phyloP scores from a whole-genome alignment of 139 green algal species.

The Coccomyxa sp. region DNA sequence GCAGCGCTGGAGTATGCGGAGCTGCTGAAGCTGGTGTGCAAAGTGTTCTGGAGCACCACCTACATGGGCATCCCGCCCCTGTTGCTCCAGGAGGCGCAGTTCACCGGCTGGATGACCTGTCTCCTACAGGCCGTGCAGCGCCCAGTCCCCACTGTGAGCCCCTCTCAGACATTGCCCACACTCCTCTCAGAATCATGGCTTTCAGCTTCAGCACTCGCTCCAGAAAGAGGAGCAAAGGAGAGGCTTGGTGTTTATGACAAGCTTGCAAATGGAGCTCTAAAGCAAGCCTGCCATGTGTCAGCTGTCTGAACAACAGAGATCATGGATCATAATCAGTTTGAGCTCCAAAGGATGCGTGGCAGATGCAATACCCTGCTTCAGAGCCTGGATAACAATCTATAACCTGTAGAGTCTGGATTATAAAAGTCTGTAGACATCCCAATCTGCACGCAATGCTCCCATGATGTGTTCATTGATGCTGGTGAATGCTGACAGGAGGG shows the following conservation, averaged over 20 bases:
- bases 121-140: conserved; percentile 64
- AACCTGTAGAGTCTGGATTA: too few species aligned
- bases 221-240: neutral
- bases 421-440: too few species aligned
- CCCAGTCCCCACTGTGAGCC: conserved; percentile 61
- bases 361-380: too few species aligned
- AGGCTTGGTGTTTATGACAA: neutral
- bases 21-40: conserved; percentile 76
- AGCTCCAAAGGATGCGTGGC: too few species aligned
- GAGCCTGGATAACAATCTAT: too few species aligned
- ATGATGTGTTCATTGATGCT: too few species aligned
- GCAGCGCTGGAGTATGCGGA: conserved; percentile 47
- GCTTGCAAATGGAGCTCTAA: neutral
- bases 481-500: conserved; percentile 44
- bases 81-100: conserved; percentile 63
- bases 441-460: too few species aligned
- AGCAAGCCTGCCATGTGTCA: too few species aligned
- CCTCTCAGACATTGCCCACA: neutral
- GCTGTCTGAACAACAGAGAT: too few species aligned
- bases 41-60: conserved; percentile 85
- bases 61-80: conserved; percentile 87
- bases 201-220: too few species aligned
- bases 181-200: neutral
- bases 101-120: conserved; percentile 78
- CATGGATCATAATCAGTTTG: too few species aligned